Percentiles rank a stretch among this genome's conserved stretches.
Conservation (phyloP, 2,329 filamentous ascomycete genomes). For the Parascedosporium putredinis region DNA sequence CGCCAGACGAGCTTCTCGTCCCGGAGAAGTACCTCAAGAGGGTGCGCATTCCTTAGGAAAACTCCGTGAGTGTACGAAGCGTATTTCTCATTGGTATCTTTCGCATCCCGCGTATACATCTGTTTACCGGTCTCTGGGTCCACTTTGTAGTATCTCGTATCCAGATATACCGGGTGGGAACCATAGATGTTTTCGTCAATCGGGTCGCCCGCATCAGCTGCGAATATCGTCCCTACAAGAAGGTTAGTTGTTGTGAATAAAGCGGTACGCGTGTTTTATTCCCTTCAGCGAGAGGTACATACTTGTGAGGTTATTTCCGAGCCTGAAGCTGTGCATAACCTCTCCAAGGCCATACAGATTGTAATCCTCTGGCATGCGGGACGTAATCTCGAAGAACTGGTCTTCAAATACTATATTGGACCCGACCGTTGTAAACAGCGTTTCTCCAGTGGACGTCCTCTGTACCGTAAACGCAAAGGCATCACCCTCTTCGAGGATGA, state of each 20-base stretch:
- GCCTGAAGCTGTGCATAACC: constrained; percentile 57
- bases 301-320: constrained; percentile 65
- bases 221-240: constrained; percentile 36
- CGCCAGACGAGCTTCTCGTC: constrained; percentile 61
- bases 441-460: constrained; percentile 49
- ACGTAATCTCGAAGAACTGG: constrained; percentile 67
- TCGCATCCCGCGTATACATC: constrained; percentile 31
- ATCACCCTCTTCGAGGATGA: constrained; percentile 44
- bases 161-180: constrained; percentile 67
- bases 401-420: constrained; percentile 61
- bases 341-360: constrained; percentile 70
- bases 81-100: constrained; percentile 46
- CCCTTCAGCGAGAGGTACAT: too few relatives aligned
- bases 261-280: too few relatives aligned
- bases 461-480: constrained; percentile 60
- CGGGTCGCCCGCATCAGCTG: constrained; percentile 56
- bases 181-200: constrained; percentile 65
- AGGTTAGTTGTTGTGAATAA: too few relatives aligned
- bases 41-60: constrained; percentile 67
- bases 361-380: constrained; percentile 56
- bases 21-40: constrained; percentile 59
- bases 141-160: constrained; percentile 63
- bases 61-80: constrained; percentile 64
- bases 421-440: constrained; percentile 56
- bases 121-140: constrained; percentile 34